Percentiles rank a stretch among this genome's conserved stretches.
phyloP scores from a whole-genome alignment of 73 alveolate genomes.

The Symbiodinium natans region DNA sequence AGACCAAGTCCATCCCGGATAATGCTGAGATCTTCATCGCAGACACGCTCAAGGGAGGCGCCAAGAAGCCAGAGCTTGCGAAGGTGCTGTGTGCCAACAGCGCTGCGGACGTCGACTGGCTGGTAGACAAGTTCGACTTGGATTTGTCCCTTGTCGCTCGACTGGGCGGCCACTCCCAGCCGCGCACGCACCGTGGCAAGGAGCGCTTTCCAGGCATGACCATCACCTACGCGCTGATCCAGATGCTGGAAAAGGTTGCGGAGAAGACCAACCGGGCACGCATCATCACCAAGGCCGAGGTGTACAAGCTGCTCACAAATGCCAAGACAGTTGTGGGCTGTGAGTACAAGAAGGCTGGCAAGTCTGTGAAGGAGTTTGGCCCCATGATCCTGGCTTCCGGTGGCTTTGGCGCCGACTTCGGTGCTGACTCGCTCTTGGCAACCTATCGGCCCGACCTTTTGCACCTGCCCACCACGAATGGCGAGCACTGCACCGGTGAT shows the following conservation, averaged over 20 bases:
- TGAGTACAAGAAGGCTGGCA: constrained; percentile 20
- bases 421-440: constrained; percentile 94
- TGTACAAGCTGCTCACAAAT: constrained; percentile 19
- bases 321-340: neutral
- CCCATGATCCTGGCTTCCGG: constrained; percentile 89
- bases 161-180: constrained; percentile 93
- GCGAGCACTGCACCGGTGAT: constrained; percentile 95
- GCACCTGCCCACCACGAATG: constrained; percentile 95
- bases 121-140: constrained; percentile 84
- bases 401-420: constrained; percentile 81
- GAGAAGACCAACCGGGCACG: constrained; percentile 69
- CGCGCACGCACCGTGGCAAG: constrained; percentile 93
- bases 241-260: constrained; percentile 84
- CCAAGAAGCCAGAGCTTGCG: neutral
- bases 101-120: constrained; percentile 83
- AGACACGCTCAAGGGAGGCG: neutral
- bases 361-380: constrained; percentile 86
- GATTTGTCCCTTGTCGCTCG: constrained; percentile 90
- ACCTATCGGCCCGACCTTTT: constrained; percentile 94
- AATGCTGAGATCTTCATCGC: neutral
- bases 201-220: constrained; percentile 91
- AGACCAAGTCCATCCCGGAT: neutral
- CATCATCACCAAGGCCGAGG: constrained; percentile 83
- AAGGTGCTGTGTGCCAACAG: constrained; percentile 35
- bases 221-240: constrained; percentile 86